A percentile compares a stretch with the other conserved stretches of the same genome.
phyloP scores from a whole-genome alignment of 345 rosid genomes.

The Ailanthus altissimus region DNA sequence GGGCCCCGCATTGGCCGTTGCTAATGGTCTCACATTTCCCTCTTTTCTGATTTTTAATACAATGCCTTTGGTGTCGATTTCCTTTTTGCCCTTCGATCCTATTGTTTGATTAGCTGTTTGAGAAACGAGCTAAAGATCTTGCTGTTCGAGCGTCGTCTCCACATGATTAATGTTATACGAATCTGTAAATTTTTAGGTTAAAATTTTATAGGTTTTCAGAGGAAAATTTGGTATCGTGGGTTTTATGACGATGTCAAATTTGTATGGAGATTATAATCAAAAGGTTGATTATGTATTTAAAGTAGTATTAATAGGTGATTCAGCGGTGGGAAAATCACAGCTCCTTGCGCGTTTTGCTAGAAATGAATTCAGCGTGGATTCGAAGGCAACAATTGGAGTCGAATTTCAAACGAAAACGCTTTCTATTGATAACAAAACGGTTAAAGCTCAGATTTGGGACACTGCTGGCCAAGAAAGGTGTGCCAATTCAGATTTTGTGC shows the following conservation, averaged over 20 bases:
- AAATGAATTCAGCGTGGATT: constrained; percentile 79
- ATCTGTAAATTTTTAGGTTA: constrained; percentile 8
- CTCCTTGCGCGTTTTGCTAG: constrained; percentile 74
- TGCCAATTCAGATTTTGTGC: background rate
- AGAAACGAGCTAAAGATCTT: background rate
- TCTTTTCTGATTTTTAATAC: background rate
- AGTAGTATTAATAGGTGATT: constrained; percentile 80
- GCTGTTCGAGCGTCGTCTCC: constrained; percentile 3
- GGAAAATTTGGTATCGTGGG: constrained; percentile 1
- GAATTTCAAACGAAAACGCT: constrained; percentile 89
- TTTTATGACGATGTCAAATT: constrained; percentile 51
- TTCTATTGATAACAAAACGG: constrained; percentile 69
- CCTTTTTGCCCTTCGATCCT: constrained; percentile 7
- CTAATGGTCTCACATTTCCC: constrained; percentile 31
- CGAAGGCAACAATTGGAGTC: constrained; percentile 88
- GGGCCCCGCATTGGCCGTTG: constrained; percentile 62
- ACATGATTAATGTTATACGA: constrained; percentile 7
- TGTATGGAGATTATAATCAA: constrained; percentile 71
- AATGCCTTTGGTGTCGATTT: background rate
- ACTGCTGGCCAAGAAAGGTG: constrained; percentile 91
- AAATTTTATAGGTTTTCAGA: constrained; percentile 15
- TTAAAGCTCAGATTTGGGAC: constrained; percentile 92
- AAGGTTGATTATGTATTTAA: constrained; percentile 88
- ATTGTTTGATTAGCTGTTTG: background rate
- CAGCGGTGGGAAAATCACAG: constrained; percentile 85